Conservation (phyloP, 1,139 yeast species). For the Pneumocystis jirovecii region DNA sequence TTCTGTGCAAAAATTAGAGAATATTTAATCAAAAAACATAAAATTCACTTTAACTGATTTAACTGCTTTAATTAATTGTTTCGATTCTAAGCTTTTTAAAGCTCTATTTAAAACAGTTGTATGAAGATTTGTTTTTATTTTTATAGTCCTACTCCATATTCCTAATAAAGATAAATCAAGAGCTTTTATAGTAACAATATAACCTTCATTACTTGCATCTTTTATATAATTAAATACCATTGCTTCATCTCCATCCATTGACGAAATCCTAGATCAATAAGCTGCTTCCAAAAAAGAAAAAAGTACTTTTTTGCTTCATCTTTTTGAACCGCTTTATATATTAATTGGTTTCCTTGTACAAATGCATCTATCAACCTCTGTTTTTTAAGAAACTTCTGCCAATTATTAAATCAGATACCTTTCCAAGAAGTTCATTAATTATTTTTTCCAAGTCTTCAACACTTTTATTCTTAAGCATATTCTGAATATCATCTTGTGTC, state of each 20-base stretch:
- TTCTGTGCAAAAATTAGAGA: conserved; percentile 23
- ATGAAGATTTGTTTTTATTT: conserved; percentile 80
- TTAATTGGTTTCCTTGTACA: background rate
- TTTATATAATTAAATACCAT: conserved; percentile 83
- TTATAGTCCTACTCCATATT: conserved; percentile 81
- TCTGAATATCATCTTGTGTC: conserved; percentile 1
- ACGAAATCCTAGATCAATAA: conserved; percentile 24
- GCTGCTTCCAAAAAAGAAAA: background rate
- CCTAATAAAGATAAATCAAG: conserved; percentile 4
- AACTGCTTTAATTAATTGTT: conserved; percentile 74
- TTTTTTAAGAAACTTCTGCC: background rate
- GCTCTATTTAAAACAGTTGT: conserved; percentile 83
- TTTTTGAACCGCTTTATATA: background rate
- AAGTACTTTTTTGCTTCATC: background rate
- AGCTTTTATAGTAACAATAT: conserved; percentile 18
- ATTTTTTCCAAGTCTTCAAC: background rate
- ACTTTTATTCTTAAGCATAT: background rate
- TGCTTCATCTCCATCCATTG: conserved; percentile 77
- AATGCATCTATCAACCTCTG: background rate
- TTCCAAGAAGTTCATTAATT: background rate
- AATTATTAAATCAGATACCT: background rate
- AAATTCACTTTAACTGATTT: conserved; percentile 47
- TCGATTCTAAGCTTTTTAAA: conserved; percentile 65
- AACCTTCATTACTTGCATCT: conserved; percentile 87
- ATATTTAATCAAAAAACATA: conserved; percentile 19